phyloP scores from a whole-genome alignment of 2,329 filamentous ascomycete genomes.

The Onygenales sp. region DNA sequence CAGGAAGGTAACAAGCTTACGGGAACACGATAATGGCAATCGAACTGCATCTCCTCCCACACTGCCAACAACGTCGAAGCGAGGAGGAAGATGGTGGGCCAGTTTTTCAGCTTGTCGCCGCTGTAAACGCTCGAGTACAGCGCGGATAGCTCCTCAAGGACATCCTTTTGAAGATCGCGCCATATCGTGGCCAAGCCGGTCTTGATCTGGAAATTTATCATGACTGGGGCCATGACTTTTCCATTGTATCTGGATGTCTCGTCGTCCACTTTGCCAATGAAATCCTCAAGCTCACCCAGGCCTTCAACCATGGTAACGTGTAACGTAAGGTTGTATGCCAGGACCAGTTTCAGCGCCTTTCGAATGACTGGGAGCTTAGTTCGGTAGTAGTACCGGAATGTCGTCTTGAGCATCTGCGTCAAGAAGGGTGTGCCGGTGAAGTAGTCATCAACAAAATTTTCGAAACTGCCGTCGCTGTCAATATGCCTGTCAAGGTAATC shows the following conservation, averaged over 20 bases:
- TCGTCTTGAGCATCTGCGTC: conserved; percentile 92
- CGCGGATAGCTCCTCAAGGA: conserved; percentile 82
- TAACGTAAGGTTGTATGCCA: conserved; percentile 90
- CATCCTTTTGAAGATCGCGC: conserved; percentile 93
- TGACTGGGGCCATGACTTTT: conserved; percentile 85
- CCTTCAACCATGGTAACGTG: conserved; percentile 94
- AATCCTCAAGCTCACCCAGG: conserved; percentile 59
- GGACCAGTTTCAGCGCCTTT: conserved; percentile 87
- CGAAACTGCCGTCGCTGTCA: conserved; percentile 78
- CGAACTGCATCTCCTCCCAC: conserved; percentile 98
- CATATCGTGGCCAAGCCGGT: conserved; percentile 95
- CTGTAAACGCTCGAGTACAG: conserved; percentile 98
- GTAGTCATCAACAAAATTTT: conserved; percentile 89
- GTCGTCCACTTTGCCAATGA: conserved; percentile 77
- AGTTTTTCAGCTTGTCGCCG: conserved; percentile 95
- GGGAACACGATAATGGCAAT: conserved; percentile 89
- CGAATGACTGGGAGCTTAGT: conserved; percentile 83
- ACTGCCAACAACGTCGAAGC: conserved; percentile 86
- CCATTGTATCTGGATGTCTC: conserved; percentile 79
- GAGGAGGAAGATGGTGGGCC: conserved; percentile 97
- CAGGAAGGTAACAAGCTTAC: conserved; percentile 17
- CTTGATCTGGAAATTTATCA: conserved; percentile 99
- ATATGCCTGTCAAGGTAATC: conserved; percentile 95
- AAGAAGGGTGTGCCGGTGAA: conserved; percentile 93
- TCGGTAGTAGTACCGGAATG: conserved; percentile 84